Percentiles rank a stretch among this genome's conserved stretches.
phyloP scores from a whole-genome alignment of 441 rosid genomes.

The Erodium trifolium region DNA sequence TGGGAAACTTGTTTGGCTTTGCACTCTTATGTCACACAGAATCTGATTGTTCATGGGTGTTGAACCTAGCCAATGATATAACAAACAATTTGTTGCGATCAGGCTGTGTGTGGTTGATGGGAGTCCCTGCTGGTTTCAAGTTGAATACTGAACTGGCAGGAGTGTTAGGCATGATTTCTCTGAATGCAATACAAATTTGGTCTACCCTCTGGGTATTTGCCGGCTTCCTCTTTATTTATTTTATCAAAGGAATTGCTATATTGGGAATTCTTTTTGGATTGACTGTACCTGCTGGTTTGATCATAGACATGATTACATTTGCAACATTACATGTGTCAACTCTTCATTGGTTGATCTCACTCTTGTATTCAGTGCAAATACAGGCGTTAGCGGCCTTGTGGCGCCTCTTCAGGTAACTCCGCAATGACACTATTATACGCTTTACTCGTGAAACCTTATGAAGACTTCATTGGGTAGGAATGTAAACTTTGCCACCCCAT shows the following conservation, averaged over 20 bases:
- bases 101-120: too few relatives aligned
- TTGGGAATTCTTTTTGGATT: slow-evolving; percentile 64
- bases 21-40: too few relatives aligned
- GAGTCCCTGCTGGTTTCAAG: slow-evolving; percentile 77
- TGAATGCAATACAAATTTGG: slow-evolving; percentile 82
- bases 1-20: too few relatives aligned
- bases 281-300: slow-evolving; percentile 59
- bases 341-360: slow-evolving; percentile 61
- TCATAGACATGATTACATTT: slow-evolving; percentile 47
- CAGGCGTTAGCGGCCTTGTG: slow-evolving; percentile 80
- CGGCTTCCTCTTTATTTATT: slow-evolving; percentile 43
- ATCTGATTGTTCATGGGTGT: too few relatives aligned
- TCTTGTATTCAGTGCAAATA: slow-evolving; percentile 64
- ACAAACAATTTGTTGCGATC: too few relatives aligned
- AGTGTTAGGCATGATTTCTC: slow-evolving; percentile 70
- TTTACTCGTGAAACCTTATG: not conserved
- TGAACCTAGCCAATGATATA: too few relatives aligned
- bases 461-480: not conserved
- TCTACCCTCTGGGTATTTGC: slow-evolving; percentile 65
- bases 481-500: not conserved
- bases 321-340: slow-evolving; percentile 62
- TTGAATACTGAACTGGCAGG: slow-evolving; percentile 83
- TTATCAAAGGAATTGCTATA: slow-evolving; percentile 53
- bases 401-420: slow-evolving; percentile 74
- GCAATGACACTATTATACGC: not conserved